Conservation (phyloP, 1,284 basidiomycete genomes). For the Puccinia horiana region DNA sequence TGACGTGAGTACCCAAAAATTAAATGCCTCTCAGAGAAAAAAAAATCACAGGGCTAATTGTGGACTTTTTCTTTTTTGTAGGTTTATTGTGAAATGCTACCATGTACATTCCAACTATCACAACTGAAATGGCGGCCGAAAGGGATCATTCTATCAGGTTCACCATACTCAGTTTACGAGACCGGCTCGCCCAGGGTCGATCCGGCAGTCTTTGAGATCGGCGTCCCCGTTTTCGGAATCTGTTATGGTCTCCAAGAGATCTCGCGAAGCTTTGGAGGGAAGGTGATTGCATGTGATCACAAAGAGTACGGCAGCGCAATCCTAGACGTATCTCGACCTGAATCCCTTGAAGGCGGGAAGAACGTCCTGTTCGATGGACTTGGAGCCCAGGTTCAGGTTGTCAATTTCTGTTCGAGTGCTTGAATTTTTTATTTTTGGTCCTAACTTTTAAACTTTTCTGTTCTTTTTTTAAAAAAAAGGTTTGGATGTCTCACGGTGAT, state of each 20-base stretch:
- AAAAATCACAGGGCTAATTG: neutral
- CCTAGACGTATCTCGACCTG: constrained; percentile 72
- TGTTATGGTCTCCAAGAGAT: constrained; percentile 99
- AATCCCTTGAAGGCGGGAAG: constrained; percentile 64
- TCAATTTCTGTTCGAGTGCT: constrained; percentile 52
- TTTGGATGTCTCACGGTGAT: constrained; percentile 99
- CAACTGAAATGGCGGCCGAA: constrained; percentile 93
- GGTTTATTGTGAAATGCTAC: constrained; percentile 90
- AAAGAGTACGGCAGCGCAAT: constrained; percentile 93
- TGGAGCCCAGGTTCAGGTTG: constrained; percentile 76
- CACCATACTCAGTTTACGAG: constrained; percentile 98
- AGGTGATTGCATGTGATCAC: constrained; percentile 84
- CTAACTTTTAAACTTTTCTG: neutral
- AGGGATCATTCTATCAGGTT: constrained; percentile 97
- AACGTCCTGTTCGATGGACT: constrained; percentile 81
- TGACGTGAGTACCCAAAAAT: constrained; percentile 66
- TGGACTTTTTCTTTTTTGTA: neutral
- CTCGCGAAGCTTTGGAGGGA: constrained; percentile 82
- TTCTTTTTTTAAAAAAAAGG: constrained; percentile 63
- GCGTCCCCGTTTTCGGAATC: constrained; percentile 91
- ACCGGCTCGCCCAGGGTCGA: constrained; percentile 89
- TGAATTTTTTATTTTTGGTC: constrained; percentile 17
- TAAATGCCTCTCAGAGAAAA: neutral
- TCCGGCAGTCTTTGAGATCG: constrained; percentile 86
- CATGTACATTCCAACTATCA: constrained; percentile 88